phyloP scores from a whole-genome alignment of 2,329 filamentous ascomycete species.

The Leptographium galeiforme region DNA sequence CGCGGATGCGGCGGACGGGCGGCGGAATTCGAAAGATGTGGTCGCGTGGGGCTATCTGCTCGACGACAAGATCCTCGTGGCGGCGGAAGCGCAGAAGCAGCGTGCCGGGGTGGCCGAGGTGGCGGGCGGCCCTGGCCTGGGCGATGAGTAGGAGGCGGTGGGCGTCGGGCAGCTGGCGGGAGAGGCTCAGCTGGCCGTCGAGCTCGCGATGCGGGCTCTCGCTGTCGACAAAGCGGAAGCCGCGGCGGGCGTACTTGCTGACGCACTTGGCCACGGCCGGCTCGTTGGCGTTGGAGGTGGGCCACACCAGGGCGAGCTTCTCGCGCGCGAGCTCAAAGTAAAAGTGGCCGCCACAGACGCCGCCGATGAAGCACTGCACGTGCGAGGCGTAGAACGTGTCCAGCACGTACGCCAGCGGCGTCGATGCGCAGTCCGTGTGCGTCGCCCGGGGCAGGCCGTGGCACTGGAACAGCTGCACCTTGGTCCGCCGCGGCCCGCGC shows the following conservation, averaged over 20 bases:
- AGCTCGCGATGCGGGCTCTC: not conserved
- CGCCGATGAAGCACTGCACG: slow-evolving; percentile 10
- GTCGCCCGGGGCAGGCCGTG: not conserved
- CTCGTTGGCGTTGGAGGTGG: too few relatives aligned
- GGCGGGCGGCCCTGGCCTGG: not conserved
- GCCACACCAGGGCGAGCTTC: not conserved
- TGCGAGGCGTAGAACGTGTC: slow-evolving; percentile 7
- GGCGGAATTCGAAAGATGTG: not conserved
- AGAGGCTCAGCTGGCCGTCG: not conserved
- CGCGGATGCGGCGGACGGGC: not conserved
- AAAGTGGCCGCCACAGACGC: slow-evolving; percentile 7
- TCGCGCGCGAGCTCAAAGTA: slow-evolving; percentile 4
- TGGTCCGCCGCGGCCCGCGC: not conserved
- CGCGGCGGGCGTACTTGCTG: slow-evolving; percentile 5
- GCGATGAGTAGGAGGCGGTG: not conserved
- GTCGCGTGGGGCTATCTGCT: not conserved
- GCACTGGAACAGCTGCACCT: slow-evolving; percentile 10
- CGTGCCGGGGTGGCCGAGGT: not conserved
- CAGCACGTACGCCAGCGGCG: slow-evolving; percentile 9
- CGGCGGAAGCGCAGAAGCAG: slow-evolving; percentile 2
- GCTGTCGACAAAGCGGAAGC: slow-evolving; percentile 2
- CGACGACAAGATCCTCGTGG: not conserved
- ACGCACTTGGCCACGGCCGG: not conserved
- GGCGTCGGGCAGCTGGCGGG: too few relatives aligned
- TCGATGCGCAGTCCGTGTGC: not conserved